Conservation (phyloP, 495 filamentous ascomycete genomes). For the Neurospora africana region DNA sequence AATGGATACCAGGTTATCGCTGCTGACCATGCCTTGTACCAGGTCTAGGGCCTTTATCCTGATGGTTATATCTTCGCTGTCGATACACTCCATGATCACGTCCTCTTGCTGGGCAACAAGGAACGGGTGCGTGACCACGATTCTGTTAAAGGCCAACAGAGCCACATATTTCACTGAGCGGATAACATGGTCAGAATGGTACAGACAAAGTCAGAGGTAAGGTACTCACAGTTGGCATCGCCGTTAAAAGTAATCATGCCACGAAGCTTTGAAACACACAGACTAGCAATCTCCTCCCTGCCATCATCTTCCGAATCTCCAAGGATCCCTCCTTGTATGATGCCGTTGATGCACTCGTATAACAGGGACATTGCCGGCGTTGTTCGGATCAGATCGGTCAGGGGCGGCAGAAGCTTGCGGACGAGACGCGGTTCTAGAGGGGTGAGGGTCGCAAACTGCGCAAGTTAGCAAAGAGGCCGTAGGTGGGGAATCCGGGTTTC, state of each 20-base stretch:
- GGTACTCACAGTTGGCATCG: conserved; percentile 75
- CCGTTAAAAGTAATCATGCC: conserved; percentile 89
- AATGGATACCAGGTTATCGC: conserved; percentile 69
- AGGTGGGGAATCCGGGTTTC: neutral
- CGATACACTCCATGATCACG: conserved; percentile 90
- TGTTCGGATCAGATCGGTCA: conserved; percentile 85
- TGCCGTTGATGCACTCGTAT: conserved; percentile 97
- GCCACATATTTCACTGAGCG: conserved; percentile 88
- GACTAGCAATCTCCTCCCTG: conserved; percentile 81
- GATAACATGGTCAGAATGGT: too few relatives aligned
- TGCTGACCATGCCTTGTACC: conserved; percentile 80
- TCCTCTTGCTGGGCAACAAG: conserved; percentile 86
- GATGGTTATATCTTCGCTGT: conserved; percentile 94
- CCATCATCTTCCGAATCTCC: conserved; percentile 67
- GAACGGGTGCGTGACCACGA: conserved; percentile 77
- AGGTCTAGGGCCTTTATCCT: conserved; percentile 85
- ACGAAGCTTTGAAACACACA: conserved; percentile 86
- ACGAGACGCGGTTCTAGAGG: conserved; percentile 85
- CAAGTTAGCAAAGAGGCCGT: neutral
- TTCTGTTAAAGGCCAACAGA: conserved; percentile 84
- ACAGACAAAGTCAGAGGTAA: too few relatives aligned
- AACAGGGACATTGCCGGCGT: conserved; percentile 93
- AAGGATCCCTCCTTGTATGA: conserved; percentile 91
- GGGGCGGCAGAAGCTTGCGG: conserved; percentile 86
- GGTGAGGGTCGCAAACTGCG: conserved; percentile 85